A percentile compares a stretch with the other conserved stretches of the same genome.
Conservation (phyloP, 805 yeast species). For the Suhomyces sp. region DNA sequence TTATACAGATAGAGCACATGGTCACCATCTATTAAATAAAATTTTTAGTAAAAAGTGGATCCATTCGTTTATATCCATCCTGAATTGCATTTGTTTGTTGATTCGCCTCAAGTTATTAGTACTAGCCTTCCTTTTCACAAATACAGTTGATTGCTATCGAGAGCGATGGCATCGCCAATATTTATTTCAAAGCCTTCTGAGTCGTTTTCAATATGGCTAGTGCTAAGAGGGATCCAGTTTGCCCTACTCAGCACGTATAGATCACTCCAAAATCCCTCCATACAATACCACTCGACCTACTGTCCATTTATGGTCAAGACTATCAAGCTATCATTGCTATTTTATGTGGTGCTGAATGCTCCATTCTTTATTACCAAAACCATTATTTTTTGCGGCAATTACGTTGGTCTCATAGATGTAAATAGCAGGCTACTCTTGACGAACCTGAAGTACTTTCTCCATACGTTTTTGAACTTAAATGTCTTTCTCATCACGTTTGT, state of each 20-base stretch:
- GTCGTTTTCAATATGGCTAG: constrained; percentile 47
- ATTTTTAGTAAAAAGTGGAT: not conserved
- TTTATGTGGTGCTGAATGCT: constrained; percentile 6
- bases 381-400: constrained; percentile 1
- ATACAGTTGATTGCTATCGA: not conserved
- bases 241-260: constrained; percentile 49
- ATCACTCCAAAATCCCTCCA: constrained; percentile 41
- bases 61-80: not conserved
- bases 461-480: constrained; percentile 17
- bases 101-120: not conserved
- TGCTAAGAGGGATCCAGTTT: constrained; percentile 54
- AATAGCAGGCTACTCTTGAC: constrained; percentile 2
- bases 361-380: constrained; percentile 7
- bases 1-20: not conserved
- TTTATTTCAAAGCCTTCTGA: constrained; percentile 57
- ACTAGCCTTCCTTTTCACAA: not conserved
- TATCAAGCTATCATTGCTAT: constrained; percentile 4
- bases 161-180: constrained; percentile 57
- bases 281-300: not conserved
- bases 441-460: constrained; percentile 11
- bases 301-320: not conserved
- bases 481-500: constrained; percentile 16
- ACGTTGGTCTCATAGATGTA: not conserved
- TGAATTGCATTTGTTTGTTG: not conserved
- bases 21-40: not conserved